These are phyloP conservation scores for Aegilops tauschii DNA, from an alignment of 176 grass and related monocot species.

Conservation along the genomic window DNA sequence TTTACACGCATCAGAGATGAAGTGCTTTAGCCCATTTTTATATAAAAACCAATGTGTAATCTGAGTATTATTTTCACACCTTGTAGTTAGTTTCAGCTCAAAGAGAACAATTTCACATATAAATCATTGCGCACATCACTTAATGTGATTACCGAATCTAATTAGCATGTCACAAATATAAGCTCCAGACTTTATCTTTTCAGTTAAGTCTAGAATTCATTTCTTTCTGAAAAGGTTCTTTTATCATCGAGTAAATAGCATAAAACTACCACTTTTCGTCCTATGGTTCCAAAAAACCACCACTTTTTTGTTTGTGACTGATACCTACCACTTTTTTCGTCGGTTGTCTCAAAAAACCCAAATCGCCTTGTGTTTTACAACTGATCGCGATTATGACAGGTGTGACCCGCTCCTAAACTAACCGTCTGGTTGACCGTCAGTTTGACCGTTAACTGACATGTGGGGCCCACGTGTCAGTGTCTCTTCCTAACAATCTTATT, in stretches of 20 bases:
- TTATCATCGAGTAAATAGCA: not conserved
- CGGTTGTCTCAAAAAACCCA: too few species aligned
- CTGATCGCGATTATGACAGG: too few species aligned
- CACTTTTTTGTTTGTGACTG: too few species aligned
- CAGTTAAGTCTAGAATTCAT: constrained; percentile 3
- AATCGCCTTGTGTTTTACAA: too few species aligned
- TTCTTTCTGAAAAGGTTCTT: not conserved
- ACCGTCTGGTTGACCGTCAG: too few species aligned
- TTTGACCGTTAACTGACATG: too few species aligned
- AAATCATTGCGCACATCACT: not conserved
- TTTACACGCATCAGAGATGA: not conserved
- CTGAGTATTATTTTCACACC: not conserved
- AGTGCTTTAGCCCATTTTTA: not conserved
- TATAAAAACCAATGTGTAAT: not conserved
- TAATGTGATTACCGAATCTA: not conserved
- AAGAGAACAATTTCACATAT: not conserved
- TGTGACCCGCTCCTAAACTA: too few species aligned
- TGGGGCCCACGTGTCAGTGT: too few species aligned
- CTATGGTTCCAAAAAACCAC: too few species aligned
- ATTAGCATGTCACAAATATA: not conserved
- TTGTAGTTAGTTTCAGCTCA: not conserved
- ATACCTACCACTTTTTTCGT: too few species aligned
- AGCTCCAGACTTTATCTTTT: not conserved
- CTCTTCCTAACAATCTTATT: too few species aligned
- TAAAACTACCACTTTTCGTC: too few species aligned